phyloP scores from a whole-genome alignment of 805 yeast species.

The Saturnispora gosingensis region DNA sequence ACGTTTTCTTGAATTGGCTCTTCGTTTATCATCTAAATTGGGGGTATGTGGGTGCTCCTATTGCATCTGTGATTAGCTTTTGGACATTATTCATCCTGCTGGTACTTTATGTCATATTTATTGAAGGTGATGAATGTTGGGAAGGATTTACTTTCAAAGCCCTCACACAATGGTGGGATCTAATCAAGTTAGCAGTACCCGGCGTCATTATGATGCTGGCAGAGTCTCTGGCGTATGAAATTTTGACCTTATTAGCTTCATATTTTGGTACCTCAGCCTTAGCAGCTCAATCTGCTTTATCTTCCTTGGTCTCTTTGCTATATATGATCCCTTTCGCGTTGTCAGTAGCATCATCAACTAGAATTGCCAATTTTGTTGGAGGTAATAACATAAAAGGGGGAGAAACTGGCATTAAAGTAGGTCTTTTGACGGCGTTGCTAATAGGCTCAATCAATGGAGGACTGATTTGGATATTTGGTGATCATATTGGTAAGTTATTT shows the following conservation, averaged over 20 bases:
- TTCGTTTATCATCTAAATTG: slow-evolving; percentile 59
- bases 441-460: slow-evolving; percentile 34
- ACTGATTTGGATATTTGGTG: slow-evolving; percentile 35
- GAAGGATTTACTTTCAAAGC: slow-evolving; percentile 39
- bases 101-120: slow-evolving; percentile 41
- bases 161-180: slow-evolving; percentile 30
- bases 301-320: slow-evolving; percentile 41
- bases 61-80: slow-evolving; percentile 60
- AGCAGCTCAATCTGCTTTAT: slow-evolving; percentile 48
- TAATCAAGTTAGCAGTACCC: slow-evolving; percentile 40
- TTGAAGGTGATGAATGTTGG: slow-evolving; percentile 69
- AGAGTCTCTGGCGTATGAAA: slow-evolving; percentile 49
- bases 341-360: slow-evolving; percentile 45
- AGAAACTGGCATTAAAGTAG: slow-evolving; percentile 34
- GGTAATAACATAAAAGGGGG: slow-evolving; percentile 26
- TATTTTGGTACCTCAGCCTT: slow-evolving; percentile 43
- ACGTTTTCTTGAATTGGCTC: slow-evolving; percentile 54
- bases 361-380: slow-evolving; percentile 48
- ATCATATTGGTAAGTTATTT: slow-evolving; percentile 47
- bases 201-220: slow-evolving; percentile 49
- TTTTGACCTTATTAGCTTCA: slow-evolving; percentile 45
- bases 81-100: slow-evolving; percentile 58
- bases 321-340: slow-evolving; percentile 52
- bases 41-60: slow-evolving; percentile 71
- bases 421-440: slow-evolving; percentile 29